Percentiles rank a stretch among this genome's conserved stretches.
Evolutionary conservation across 495 filamentous ascomycete genomes (phyloP).

Genomic region (Trichoderma reesei): DNA sequence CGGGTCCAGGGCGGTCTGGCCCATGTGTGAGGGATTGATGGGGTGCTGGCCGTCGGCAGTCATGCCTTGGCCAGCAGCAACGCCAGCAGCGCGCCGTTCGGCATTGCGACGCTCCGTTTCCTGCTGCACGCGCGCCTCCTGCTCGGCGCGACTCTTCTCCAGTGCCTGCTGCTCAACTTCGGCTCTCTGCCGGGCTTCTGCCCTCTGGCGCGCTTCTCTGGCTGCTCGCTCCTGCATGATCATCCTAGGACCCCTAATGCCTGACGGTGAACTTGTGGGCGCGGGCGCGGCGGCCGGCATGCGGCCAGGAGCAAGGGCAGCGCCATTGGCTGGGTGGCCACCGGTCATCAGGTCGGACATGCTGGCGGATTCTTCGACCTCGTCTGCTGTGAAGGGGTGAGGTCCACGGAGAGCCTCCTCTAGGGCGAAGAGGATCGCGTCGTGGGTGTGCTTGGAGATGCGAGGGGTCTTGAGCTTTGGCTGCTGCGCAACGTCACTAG

Average conservation of each 20-base stretch:
- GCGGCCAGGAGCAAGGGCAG: slow-evolving; percentile 20
- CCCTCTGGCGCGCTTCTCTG: slow-evolving; percentile 21
- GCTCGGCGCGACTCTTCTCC: slow-evolving; percentile 42
- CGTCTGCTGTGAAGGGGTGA: slow-evolving; percentile 72
- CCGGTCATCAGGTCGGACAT: slow-evolving; percentile 76
- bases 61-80: slow-evolving; percentile 32
- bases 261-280: slow-evolving; percentile 39
- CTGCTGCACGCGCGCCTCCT: slow-evolving; percentile 44
- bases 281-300: slow-evolving; percentile 32
- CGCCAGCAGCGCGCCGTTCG: slow-evolving; percentile 52
- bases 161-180: slow-evolving; percentile 46
- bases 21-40: slow-evolving; percentile 29
- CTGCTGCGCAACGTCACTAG: neutral
- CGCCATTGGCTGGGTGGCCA: slow-evolving; percentile 36
- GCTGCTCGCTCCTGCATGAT: slow-evolving; percentile 65
- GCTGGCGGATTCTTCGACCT: slow-evolving; percentile 80
- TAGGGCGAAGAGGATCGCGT: slow-evolving; percentile 79
- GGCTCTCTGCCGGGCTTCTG: slow-evolving; percentile 50
- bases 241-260: slow-evolving; percentile 52
- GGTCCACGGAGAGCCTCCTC: slow-evolving; percentile 85
- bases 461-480: slow-evolving; percentile 12
- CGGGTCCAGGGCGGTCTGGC: neutral
- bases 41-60: slow-evolving; percentile 21
- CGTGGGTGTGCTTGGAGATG: slow-evolving; percentile 38
- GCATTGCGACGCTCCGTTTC: slow-evolving; percentile 37